phyloP scores from a whole-genome alignment of 2,329 filamentous ascomycete genomes.

The Fusarium burgessii region DNA sequence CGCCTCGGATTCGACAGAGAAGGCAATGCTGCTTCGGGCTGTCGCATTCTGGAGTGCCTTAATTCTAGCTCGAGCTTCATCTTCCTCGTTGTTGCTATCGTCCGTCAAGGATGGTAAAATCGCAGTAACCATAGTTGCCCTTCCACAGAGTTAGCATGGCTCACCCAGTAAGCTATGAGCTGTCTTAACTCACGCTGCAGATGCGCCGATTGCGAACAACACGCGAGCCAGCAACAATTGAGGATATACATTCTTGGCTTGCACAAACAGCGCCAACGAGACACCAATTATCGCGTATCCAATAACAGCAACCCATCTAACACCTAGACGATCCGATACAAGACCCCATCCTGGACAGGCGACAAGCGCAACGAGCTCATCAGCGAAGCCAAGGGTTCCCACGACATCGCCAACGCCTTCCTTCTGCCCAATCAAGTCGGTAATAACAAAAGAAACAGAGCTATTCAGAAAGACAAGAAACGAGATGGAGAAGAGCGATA shows the following conservation, averaged over 20 bases:
- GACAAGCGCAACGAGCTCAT: conserved; percentile 84
- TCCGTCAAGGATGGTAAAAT: conserved; percentile 81
- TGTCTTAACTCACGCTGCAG: conserved; percentile 74
- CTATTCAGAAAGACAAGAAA: conserved; percentile 93
- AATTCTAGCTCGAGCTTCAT: conserved; percentile 43
- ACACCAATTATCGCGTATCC: conserved; percentile 87
- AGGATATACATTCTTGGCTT: conserved; percentile 88
- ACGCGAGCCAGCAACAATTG: conserved; percentile 86
- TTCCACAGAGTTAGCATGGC: conserved; percentile 46
- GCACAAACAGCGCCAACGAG: conserved; percentile 83
- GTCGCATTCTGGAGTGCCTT: conserved; percentile 53
- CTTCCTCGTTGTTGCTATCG: conserved; percentile 53
- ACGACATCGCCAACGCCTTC: conserved; percentile 81
- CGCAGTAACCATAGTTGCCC: conserved; percentile 95
- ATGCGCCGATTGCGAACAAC: conserved; percentile 89
- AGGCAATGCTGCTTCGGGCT: conserved; percentile 69
- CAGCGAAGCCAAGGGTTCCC: conserved; percentile 85
- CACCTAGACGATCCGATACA: conserved; percentile 80
- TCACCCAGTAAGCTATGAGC: neutral
- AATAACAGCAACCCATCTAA: conserved; percentile 76
- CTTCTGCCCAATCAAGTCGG: conserved; percentile 81
- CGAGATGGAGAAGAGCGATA: conserved; percentile 87
- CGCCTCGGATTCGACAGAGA: conserved; percentile 78
- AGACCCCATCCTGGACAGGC: conserved; percentile 86
- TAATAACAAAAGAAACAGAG: conserved; percentile 86